Evolutionary conservation across 192 early-diverging fungal genomes (phyloP).

Genomic region (Linnemannia hyalina): DNA sequence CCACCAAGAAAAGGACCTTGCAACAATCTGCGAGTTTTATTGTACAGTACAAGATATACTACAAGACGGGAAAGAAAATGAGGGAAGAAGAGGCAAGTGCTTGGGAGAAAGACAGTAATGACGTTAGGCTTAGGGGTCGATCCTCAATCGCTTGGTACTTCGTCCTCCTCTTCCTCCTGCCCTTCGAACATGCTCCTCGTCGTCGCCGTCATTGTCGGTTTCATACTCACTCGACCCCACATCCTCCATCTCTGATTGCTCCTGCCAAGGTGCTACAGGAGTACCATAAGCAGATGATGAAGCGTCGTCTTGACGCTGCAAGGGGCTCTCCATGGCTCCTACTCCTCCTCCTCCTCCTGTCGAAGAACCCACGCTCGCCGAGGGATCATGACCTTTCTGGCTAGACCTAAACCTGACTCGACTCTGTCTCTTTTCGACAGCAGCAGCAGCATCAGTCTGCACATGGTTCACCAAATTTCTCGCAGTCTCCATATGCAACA

Average conservation of each 20-base stretch:
- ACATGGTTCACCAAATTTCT: neutral
- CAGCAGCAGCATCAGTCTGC: neutral
- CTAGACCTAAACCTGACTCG: neutral
- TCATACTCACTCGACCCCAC: neutral
- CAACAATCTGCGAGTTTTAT: neutral
- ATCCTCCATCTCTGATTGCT: neutral
- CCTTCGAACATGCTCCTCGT: neutral
- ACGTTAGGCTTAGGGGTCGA: neutral
- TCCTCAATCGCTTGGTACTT: neutral
- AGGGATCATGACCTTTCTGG: neutral
- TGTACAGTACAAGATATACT: neutral
- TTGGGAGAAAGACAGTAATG: neutral
- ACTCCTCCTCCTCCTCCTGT: neutral
- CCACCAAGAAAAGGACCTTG: neutral
- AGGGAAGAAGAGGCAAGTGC: neutral
- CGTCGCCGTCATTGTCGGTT: neutral
- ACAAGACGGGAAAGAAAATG: neutral
- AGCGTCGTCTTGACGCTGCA: neutral
- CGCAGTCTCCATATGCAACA: conserved; percentile 34
- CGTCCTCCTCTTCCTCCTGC: no score
- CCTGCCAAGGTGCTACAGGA: neutral
- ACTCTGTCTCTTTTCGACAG: neutral
- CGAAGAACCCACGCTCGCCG: no score
- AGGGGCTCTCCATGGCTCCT: neutral
- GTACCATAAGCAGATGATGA: neutral